Percentiles rank a stretch among this genome's conserved stretches.
Conservation (phyloP, 257 asterid genomes). For the Petunia axillaris region DNA sequence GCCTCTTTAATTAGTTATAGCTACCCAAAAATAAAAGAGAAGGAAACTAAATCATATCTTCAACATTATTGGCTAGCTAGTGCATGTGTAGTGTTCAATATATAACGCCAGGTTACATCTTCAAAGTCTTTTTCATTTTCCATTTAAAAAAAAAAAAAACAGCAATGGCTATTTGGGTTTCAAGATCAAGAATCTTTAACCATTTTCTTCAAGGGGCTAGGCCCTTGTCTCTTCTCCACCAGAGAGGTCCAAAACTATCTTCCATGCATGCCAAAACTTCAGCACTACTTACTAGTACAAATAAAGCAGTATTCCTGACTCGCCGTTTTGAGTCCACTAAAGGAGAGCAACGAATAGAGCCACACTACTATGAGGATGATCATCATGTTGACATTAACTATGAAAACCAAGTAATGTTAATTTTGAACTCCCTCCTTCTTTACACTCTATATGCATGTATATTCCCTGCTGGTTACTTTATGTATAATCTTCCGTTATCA, state of each 20-base stretch:
- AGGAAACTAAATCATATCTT: too few species aligned
- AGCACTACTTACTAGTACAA: conserved; percentile 32
- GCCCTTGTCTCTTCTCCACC: conserved; percentile 22
- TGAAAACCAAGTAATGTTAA: conserved; percentile 47
- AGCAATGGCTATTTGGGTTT: conserved; percentile 53
- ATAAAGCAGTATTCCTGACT: conserved; percentile 25
- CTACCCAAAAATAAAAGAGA: too few species aligned
- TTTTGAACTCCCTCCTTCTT: not conserved
- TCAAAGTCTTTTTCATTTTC: not conserved
- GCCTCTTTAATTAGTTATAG: too few species aligned
- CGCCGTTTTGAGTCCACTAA: conserved; percentile 54
- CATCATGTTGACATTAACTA: conserved; percentile 42
- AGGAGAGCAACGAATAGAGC: conserved; percentile 49
- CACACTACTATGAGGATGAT: conserved; percentile 33
- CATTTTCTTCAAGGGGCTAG: conserved; percentile 34
- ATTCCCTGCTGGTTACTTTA: not conserved
- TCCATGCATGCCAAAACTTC: not conserved
- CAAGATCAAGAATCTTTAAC: conserved; percentile 51
- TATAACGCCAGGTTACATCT: not conserved
- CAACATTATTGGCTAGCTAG: not conserved
- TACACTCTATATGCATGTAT: not conserved
- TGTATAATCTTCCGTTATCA: not conserved
- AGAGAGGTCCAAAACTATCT: conserved; percentile 17
- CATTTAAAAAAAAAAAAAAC: not conserved
- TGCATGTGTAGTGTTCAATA: not conserved